Evolutionary conservation across 2,329 filamentous ascomycete genomes (phyloP).

Genomic region (Clonostachys rosea): DNA sequence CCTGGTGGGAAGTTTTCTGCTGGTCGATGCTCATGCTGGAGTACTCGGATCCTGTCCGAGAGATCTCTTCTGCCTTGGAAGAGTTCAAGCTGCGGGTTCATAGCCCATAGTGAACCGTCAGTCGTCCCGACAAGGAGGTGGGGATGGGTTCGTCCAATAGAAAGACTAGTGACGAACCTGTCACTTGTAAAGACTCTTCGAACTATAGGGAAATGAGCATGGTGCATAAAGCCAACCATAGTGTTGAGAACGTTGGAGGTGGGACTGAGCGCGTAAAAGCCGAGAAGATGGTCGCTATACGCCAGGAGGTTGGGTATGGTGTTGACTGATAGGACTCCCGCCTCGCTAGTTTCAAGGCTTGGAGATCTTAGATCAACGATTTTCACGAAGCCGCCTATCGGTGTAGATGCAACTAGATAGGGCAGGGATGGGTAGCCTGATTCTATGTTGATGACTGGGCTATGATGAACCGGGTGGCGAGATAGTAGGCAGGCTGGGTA

Average conservation of each 20-base stretch:
- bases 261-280: constrained; percentile 47
- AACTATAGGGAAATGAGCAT: constrained; percentile 45
- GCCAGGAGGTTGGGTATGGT: constrained; percentile 48
- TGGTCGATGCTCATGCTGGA: constrained; percentile 49
- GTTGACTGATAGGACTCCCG: constrained; percentile 42
- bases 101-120: constrained; percentile 47
- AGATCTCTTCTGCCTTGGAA: constrained; percentile 23
- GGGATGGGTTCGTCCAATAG: constrained; percentile 45
- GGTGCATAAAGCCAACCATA: constrained; percentile 46
- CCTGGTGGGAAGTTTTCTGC: constrained; percentile 17
- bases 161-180: constrained; percentile 44
- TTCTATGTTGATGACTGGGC: constrained; percentile 47
- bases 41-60: constrained; percentile 30
- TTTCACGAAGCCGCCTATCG: constrained; percentile 47
- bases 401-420: constrained; percentile 48
- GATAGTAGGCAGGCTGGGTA: constrained; percentile 41
- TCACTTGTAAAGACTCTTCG: constrained; percentile 47
- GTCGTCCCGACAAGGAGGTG: constrained; percentile 47
- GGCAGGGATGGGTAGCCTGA: constrained; percentile 53
- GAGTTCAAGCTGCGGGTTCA: constrained; percentile 31
- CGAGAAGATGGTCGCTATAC: constrained; percentile 51
- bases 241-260: constrained; percentile 48
- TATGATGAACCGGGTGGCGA: constrained; percentile 48
- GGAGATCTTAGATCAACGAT: constrained; percentile 49
- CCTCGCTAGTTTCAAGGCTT: constrained; percentile 47